These are phyloP conservation scores for Nakaseomyces sp. DNA, from an alignment of 1,139 yeast species.

Conservation along the genomic window DNA sequence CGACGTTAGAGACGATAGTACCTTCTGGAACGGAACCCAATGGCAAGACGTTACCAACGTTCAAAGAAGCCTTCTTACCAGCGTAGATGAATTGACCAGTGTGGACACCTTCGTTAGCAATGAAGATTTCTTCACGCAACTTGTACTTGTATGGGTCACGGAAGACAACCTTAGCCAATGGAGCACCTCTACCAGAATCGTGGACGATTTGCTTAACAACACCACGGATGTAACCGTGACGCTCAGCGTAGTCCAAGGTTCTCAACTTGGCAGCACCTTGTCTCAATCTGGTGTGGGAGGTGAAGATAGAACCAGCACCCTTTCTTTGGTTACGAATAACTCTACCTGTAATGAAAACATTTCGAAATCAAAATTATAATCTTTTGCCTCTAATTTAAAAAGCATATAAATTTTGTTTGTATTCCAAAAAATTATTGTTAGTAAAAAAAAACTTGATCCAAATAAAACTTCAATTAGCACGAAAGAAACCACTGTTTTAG, in stretches of 20 bases:
- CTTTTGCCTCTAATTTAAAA: too few relatives aligned
- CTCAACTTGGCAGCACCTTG: constrained; percentile 99
- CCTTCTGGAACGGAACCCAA: constrained; percentile 98
- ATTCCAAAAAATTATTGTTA: too few relatives aligned
- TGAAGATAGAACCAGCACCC: constrained; percentile 99
- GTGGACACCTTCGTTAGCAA: constrained; percentile 99
- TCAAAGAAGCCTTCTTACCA: constrained; percentile 97
- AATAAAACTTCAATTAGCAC: too few relatives aligned
- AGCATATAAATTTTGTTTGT: too few relatives aligned
- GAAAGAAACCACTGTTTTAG: too few relatives aligned
- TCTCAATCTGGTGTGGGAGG: constrained; percentile 99
- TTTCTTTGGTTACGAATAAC: constrained; percentile 99
- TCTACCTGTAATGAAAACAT: constrained; percentile 93
- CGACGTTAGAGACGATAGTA: constrained; percentile 97
- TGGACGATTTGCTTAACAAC: constrained; percentile 96
- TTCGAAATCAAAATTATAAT: too few relatives aligned
- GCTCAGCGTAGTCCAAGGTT: constrained; percentile 98
- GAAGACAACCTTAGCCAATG: constrained; percentile 97
- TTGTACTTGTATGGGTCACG: constrained; percentile 99
- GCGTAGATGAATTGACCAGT: constrained; percentile 98
- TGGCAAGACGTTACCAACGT: constrained; percentile 96
- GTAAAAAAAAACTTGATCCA: too few relatives aligned
- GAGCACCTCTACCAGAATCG: constrained; percentile 99
- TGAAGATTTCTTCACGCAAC: constrained; percentile 96
- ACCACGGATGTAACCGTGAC: constrained; percentile 99